Conservation (phyloP, 768 basidiomycete species). For the Russula sp. region DNA sequence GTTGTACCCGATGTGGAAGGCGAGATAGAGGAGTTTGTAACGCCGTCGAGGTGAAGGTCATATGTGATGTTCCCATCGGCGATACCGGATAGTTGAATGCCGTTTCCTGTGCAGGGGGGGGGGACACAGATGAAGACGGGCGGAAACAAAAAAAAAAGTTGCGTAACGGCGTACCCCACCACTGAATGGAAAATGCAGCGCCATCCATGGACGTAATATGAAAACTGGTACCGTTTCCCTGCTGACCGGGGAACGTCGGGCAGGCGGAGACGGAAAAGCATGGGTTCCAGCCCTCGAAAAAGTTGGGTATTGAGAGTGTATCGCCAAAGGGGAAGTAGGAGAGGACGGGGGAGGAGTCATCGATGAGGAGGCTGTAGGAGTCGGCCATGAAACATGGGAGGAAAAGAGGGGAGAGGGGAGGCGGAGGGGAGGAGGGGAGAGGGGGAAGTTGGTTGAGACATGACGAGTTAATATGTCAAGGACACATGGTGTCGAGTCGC, state of each 20-base stretch:
- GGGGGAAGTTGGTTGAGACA: constrained; percentile 15
- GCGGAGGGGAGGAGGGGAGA: constrained; percentile 9
- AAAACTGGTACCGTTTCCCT: constrained; percentile 53
- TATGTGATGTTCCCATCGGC: constrained; percentile 39
- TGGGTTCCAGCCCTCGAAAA: constrained; percentile 65
- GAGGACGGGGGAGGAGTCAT: constrained; percentile 66
- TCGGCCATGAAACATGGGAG: constrained; percentile 43
- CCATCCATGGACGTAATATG: constrained; percentile 63
- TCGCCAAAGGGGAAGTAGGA: constrained; percentile 60
- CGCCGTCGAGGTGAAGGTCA: constrained; percentile 44
- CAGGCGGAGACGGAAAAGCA: constrained; percentile 54
- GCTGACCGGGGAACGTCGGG: constrained; percentile 40
- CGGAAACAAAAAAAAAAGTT: background rate
- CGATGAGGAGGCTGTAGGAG: constrained; percentile 45
- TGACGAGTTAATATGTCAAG: constrained; percentile 25
- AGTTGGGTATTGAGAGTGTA: constrained; percentile 46
- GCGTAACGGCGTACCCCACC: constrained; percentile 53
- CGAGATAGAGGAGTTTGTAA: constrained; percentile 33
- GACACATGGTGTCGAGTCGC: background rate
- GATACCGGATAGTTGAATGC: constrained; percentile 57
- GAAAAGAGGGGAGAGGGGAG: background rate
- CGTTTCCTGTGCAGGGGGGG: constrained; percentile 60
- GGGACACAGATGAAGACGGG: background rate
- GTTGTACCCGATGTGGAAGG: constrained; percentile 36
- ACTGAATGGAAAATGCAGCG: constrained; percentile 54